Base-by-base conservation (phyloP, 2,329 filamentous ascomycete species). In the Rhexocercosporidium sp. region DNA sequence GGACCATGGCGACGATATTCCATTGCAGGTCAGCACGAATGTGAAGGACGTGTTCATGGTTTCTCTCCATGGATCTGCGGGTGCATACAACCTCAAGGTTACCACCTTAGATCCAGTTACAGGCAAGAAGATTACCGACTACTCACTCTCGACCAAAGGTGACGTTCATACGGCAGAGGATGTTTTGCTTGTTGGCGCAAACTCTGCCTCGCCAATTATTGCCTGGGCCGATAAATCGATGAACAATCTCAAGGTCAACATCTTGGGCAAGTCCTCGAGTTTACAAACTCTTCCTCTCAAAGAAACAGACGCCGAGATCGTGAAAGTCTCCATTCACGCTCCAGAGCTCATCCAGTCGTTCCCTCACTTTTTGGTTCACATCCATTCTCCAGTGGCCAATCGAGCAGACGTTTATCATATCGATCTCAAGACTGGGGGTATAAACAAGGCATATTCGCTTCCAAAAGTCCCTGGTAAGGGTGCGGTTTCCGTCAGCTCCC, bases 361-460 rank as follows among this genome's bases (percentile, higher is more conserved):
- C 54, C 84, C 93, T 44, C 93, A 97, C 81, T 96, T 97, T 81
- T 82, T 97, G 37, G 91, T 97, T 5, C 92, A 97, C 73, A 93
- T 88, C 73, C 85, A 90, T 73, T 92, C 92, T 0, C 83, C 83
- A 41, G 82, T 82, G 2, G 88, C 88, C 20, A 92, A 94, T 76
- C 93, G 92, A 82, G 95, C 91, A 3, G 91, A 96, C 69, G 90
- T 98, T 34, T 97, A 91, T 76, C 93, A 97, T 74, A 86, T 96
- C 67, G 87, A 97, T 72, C 79, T 92, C 61, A 90, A 90, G 80
- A 90, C 84, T 67, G 86, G 84, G 63, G 86, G 85, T 20, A 85
- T 95, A 31, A 85, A 84, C n/a, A 93, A 92, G 77, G 91, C 91
- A 0, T 97, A 97, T 77, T 88, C 90, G 31, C 83, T 98, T 14